Base-by-base conservation (phyloP, 345 rosid species). In the Camelina hispida region DNA sequence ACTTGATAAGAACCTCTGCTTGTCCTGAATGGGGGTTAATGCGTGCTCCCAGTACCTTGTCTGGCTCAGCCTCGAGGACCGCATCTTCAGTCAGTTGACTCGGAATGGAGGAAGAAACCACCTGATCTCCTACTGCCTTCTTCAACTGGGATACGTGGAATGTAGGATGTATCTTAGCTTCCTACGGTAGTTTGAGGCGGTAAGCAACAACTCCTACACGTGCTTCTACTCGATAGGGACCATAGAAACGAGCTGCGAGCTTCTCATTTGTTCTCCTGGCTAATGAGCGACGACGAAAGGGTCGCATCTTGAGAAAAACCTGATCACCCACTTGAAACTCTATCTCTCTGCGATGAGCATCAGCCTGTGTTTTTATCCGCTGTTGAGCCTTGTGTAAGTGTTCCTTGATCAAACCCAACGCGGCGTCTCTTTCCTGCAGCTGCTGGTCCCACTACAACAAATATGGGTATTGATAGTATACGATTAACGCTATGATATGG, bases 21-120 rank as follows among this genome's bases (percentile, higher is more conserved):
- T 43, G 70, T 0, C 15, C 2, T 0, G 25, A 1, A 0, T 0
- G 9, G 0, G 13, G 6, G 1, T 51, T 51, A 0, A 1, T 1
- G 25, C 14, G 8, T 0, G 1, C 0, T 0, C 0, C 2, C 5
- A 17, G 0, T 0, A 18, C 28, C 4, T 0, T 1, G 1, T 51
- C 14, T 9, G 28, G 55, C 7, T 9, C 2, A 0, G 0, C 20
- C 1, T 9, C 0, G 0, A 51, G 0, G 0, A 50, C 0, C 1
- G 12, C 54, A 0, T 50, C 25, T 1, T 0, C 13, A 0, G 5
- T 9, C 0, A 50, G 6, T 1, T 50, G 54, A 1, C 1, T 2
- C 0, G 54, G 25, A 3, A 50, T 42, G 1, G 4, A 10, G 3
- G 14, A 0, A 0, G 25, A 1, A 0, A 7, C 4, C 3, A 10